Conservation (phyloP, 345 rosid species). For the Alliaria petiolata region DNA sequence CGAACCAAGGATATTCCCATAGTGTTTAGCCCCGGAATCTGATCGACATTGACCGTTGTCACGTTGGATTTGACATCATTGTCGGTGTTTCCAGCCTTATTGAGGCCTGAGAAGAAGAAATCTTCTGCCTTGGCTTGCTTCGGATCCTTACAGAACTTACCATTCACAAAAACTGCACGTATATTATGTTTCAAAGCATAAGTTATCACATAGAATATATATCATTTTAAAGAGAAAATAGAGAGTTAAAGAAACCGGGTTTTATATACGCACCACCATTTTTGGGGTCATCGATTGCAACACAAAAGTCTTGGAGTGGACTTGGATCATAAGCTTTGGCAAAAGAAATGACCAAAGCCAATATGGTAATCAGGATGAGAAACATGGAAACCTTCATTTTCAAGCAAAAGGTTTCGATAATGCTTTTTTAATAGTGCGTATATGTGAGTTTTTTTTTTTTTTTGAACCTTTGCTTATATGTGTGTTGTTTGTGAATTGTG, state of each 20-base stretch:
- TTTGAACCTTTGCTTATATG: no score
- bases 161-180: constrained; percentile 31
- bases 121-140: constrained; percentile 21
- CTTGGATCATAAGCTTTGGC: constrained; percentile 23
- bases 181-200: neutral
- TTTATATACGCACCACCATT: constrained; percentile 12
- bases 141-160: constrained; percentile 28
- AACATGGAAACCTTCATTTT: constrained; percentile 6
- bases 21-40: constrained; percentile 39
- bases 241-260: neutral
- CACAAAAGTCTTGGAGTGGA: constrained; percentile 30
- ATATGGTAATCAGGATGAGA: neutral
- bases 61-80: constrained; percentile 23
- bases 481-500: constrained; percentile 9
- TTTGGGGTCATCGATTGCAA: constrained; percentile 5
- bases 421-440: neutral
- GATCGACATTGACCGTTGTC: constrained; percentile 22
- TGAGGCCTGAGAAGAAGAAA: constrained; percentile 20
- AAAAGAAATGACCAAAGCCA: constrained; percentile 6
- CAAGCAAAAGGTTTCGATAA: neutral
- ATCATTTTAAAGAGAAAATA: neutral
- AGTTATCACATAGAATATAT: neutral
- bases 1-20: constrained; percentile 37
- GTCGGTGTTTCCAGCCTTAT: neutral
- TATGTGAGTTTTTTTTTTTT: no score